phyloP scores from a whole-genome alignment of 2,329 filamentous ascomycete genomes.

The Colletotrichum cordylinicola region DNA sequence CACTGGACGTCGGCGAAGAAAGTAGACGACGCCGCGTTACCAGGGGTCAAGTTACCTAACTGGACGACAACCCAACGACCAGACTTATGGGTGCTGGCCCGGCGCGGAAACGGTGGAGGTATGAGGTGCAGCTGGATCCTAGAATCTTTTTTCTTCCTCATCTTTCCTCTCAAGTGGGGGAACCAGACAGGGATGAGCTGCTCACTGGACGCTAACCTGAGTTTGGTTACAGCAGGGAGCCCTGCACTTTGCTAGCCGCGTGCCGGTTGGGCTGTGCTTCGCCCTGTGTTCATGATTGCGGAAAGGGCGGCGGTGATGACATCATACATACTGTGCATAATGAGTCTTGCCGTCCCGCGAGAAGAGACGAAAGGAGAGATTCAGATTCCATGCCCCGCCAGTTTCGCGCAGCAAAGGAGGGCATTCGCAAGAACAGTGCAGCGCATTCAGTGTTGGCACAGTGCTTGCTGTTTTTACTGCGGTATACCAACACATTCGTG shows the following conservation, averaged over 20 bases:
- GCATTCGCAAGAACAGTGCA: not conserved
- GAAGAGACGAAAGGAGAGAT: not conserved
- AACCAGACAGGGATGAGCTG: not conserved
- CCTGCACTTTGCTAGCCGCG: not conserved
- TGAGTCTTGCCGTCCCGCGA: not conserved
- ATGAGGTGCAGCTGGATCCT: not conserved
- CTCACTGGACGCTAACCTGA: not conserved
- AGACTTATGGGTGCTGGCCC: not conserved
- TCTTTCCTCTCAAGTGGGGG: not conserved
- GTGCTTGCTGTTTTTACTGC: too few relatives aligned
- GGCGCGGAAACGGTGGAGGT: not conserved
- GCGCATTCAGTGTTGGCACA: not conserved
- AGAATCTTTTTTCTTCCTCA: not conserved
- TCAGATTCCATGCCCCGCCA: not conserved
- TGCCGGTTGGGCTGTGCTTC: not conserved
- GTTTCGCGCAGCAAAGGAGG: not conserved
- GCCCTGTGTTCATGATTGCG: not conserved
- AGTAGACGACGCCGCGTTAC: not conserved
- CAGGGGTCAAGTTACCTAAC: not conserved
- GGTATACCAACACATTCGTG: too few relatives aligned
- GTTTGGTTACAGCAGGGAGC: not conserved
- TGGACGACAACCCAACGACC: not conserved
- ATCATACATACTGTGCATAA: not conserved
- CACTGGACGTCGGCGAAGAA: not conserved
- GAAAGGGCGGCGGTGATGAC: not conserved